Conservation (phyloP, 768 basidiomycete genomes). For the Steccherinum ochraceum region DNA sequence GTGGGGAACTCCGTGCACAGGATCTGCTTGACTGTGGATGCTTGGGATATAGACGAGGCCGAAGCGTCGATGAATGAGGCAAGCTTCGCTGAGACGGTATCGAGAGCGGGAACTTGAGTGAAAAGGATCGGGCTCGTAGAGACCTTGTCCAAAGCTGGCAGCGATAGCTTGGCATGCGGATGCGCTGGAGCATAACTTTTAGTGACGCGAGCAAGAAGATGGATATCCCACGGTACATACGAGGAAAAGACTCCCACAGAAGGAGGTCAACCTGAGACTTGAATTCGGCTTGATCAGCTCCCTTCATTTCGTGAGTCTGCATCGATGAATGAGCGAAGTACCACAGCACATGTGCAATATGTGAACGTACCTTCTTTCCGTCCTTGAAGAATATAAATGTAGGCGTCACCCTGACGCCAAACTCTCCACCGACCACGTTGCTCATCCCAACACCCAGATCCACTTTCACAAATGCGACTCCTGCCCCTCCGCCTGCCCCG, state of each 20-base stretch:
- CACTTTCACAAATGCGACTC: constrained; percentile 77
- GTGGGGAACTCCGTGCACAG: constrained; percentile 47
- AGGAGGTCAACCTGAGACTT: constrained; percentile 69
- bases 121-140: constrained; percentile 75
- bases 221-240: constrained; percentile 40
- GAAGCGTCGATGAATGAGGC: constrained; percentile 51
- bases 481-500: constrained; percentile 20
- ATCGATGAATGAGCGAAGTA: background rate
- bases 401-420: constrained; percentile 71
- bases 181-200: constrained; percentile 47
- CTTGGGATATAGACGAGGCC: constrained; percentile 23
- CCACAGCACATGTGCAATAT: background rate
- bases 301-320: constrained; percentile 66
- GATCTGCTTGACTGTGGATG: constrained; percentile 36
- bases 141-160: constrained; percentile 55
- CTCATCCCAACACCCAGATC: constrained; percentile 73
- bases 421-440: constrained; percentile 49
- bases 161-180: constrained; percentile 53
- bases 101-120: constrained; percentile 61
- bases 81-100: constrained; percentile 59
- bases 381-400: constrained; percentile 86
- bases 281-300: constrained; percentile 64
- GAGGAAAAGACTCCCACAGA: constrained; percentile 72
- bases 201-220: background rate
- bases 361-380: constrained; percentile 51